These are phyloP conservation scores for Castanea sativa DNA, from an alignment of 306 rosid species.

Conservation along the genomic window DNA sequence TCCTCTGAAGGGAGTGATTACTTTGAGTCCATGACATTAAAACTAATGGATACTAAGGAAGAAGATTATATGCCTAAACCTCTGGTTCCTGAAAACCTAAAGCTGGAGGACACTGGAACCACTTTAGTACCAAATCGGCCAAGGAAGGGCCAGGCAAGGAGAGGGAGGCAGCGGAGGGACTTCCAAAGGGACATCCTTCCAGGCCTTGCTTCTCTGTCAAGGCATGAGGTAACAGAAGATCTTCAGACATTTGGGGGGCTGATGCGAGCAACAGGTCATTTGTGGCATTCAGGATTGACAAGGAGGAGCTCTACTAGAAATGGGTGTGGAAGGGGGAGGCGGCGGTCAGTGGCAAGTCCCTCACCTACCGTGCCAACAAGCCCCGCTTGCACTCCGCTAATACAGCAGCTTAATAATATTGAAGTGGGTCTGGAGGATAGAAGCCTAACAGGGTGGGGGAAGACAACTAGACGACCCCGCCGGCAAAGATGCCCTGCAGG, in stretches of 20 bases:
- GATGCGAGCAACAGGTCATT: conserved; percentile 83
- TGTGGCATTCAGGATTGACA: conserved; percentile 77
- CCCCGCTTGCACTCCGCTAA: conserved; percentile 47
- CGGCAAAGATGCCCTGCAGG: conserved; percentile 87
- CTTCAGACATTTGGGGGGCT: conserved; percentile 93
- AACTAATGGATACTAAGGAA: conserved; percentile 56
- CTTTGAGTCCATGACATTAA: conserved; percentile 82
- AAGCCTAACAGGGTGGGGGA: conserved; percentile 97
- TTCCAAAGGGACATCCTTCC: conserved; percentile 99
- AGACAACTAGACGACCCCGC: conserved; percentile 94
- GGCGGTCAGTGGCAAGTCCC: conserved; percentile 46
- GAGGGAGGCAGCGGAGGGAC: conserved; percentile 95
- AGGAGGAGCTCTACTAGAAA: conserved; percentile 80
- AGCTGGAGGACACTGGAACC: conserved; percentile 62
- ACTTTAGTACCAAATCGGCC: conserved; percentile 47
- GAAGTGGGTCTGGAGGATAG: conserved; percentile 84
- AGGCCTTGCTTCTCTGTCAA: conserved; percentile 75
- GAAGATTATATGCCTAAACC: conserved; percentile 96
- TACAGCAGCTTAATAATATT: conserved; percentile 58
- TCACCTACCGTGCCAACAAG: conserved; percentile 39
- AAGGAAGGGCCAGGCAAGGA: conserved; percentile 76
- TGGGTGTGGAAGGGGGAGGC: conserved; percentile 83
- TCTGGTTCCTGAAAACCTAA: conserved; percentile 69
- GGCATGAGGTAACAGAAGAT: conserved; percentile 98
- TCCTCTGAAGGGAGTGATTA: conserved; percentile 52